Evolutionary conservation across 176 grass and related monocot species (phyloP), one percentile per base, ranked within the genome.

Genomic region (Hsuehochloa calcarea): DNA sequence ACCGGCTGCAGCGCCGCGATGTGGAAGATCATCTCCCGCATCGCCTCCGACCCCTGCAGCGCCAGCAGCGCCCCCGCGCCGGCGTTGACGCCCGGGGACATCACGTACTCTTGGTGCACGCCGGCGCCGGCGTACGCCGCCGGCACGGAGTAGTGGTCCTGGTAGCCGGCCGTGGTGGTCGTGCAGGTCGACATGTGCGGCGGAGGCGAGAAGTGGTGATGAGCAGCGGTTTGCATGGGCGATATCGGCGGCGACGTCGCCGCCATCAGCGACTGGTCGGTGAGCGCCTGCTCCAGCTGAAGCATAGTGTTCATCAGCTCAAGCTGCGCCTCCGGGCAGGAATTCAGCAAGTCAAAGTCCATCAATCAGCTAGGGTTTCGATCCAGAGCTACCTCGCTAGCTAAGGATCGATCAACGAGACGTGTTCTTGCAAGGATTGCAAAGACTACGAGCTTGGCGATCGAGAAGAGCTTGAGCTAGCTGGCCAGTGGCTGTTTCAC

Each of bases 1-100:
- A 98, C 89, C 66, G 95, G 95, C 79, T 98, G 95, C 87, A 98
- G 92, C 66, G 93, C 95, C 1, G 93, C 93, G 58, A 98, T 86
- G 63, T 87, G 95, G 87, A 95, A 98, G 71, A 98, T 92, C 83
- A 90, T 90, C 82, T 95, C 93, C 3, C 93, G 84, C 95, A 98
- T 98, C 51, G 85, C 77, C 55, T 80, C 85, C 72, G 81, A 78
- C 66, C 69, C 67, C 58, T 56, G 66, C 17, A 29, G 38, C 20
- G 40, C 27, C 39, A 13, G 66, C 17, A 29, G 38, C 20, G 49
- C 27, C 39, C 19, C 35, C 23, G 10, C 15, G 3, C 20, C 10
- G 44, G 3, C 4, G 72, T 15, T 72, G 65, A 35, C 16, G 59
- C 59, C 80, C 0, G 70, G 74, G 13, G 84, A 87, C 68, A 84